Evolutionary conservation across 768 basidiomycete species (phyloP).

Genomic region (Tulasnella sp.): DNA sequence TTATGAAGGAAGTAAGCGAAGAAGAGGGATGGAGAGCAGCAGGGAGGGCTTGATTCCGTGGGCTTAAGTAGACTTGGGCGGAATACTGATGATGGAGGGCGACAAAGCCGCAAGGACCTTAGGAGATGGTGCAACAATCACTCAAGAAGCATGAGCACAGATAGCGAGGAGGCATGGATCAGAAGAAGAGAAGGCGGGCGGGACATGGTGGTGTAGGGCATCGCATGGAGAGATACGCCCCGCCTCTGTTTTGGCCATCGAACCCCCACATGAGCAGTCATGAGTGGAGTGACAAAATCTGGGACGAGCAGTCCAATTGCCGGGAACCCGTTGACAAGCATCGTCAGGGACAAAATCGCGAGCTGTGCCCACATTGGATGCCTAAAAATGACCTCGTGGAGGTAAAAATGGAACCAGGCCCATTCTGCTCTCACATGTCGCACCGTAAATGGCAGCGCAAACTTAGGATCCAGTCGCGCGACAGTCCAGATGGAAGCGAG

Average conservation of each 20-base stretch:
- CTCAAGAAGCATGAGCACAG: background rate
- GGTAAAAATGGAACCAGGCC: background rate
- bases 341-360: background rate
- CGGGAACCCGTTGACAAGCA: background rate
- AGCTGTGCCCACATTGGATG: background rate
- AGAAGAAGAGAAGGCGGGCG: background rate
- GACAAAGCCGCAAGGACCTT: background rate
- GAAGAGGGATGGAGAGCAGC: background rate
- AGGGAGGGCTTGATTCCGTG: background rate
- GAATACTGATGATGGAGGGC: background rate
- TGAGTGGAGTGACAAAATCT: background rate
- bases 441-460: background rate
- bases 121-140: background rate
- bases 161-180: background rate
- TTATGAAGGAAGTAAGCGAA: background rate
- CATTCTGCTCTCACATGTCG: background rate
- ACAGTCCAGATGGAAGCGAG: background rate
- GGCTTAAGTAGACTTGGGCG: background rate
- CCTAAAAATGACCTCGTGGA: background rate
- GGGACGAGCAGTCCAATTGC: background rate
- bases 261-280: background rate
- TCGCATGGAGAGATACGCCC: background rate
- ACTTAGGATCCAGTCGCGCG: background rate
- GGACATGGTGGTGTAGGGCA: background rate
- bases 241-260: background rate